These are phyloP conservation scores for Juncus effusus DNA, from an alignment of 176 grass and related monocot species.

Conservation along the genomic window DNA sequence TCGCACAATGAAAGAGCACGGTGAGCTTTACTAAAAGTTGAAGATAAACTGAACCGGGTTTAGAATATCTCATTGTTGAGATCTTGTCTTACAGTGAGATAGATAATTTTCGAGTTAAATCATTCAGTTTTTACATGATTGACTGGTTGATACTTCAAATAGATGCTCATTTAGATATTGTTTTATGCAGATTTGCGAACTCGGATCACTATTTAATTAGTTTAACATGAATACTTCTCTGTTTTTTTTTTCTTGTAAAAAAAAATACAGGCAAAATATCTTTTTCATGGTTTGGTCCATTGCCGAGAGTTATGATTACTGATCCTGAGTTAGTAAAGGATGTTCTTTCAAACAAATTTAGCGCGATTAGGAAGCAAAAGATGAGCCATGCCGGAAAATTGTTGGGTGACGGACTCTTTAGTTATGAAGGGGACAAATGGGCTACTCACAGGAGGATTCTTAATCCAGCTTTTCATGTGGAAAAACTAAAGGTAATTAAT, in stretches of 20 bases:
- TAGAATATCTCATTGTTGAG: no score
- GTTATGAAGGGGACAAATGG: constrained; percentile 24
- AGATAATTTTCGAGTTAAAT: no score
- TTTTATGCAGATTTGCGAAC: no score
- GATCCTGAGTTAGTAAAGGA: constrained; percentile 17
- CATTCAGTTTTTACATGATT: no score
- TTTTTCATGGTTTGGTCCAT: constrained; percentile 7
- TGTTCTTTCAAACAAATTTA: constrained; percentile 10
- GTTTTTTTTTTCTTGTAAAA: background rate
- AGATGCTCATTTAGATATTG: no score
- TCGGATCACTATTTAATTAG: no score
- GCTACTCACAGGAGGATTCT: constrained; percentile 24
- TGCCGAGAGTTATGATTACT: constrained; percentile 17
- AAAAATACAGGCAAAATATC: constrained; percentile 23
- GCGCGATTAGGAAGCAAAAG: constrained; percentile 10
- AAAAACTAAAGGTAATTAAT: constrained; percentile 61
- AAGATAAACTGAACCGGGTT: no score
- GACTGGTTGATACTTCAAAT: no score
- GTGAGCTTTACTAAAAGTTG: background rate
- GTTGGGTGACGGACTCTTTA: constrained; percentile 29
- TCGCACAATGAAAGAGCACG: constrained; percentile 30
- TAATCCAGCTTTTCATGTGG: constrained; percentile 58
- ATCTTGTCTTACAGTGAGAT: no score
- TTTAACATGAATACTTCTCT: no score
- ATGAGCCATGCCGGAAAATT: constrained; percentile 1